These are phyloP conservation scores for Colletotrichum endophyticum DNA, from an alignment of 2,329 filamentous ascomycete species.

Conservation along the genomic window DNA sequence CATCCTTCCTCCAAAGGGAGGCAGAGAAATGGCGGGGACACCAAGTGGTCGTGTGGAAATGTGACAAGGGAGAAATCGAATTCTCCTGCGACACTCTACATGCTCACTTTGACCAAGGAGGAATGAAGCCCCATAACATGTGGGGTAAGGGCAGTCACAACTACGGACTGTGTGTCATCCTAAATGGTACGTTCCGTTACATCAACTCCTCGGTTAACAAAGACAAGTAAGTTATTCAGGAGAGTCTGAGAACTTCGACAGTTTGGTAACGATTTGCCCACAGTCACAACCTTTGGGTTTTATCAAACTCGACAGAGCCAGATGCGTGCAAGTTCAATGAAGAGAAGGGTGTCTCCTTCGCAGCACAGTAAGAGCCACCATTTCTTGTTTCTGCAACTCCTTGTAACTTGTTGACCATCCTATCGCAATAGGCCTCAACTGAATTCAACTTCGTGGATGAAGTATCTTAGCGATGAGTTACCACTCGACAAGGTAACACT, in stretches of 20 bases:
- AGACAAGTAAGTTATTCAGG: neutral
- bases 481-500: neutral
- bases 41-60: neutral
- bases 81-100: neutral
- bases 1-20: neutral
- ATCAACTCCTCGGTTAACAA: neutral
- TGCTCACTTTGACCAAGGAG: neutral
- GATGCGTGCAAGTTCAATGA: neutral
- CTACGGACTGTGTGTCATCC: neutral
- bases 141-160: neutral
- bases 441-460: neutral
- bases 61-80: neutral
- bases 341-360: neutral
- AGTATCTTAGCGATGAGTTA: neutral
- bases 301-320: neutral
- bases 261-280: neutral
- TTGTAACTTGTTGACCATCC: neutral
- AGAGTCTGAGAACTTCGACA: neutral
- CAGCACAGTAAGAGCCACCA: neutral
- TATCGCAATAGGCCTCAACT: neutral
- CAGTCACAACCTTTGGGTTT: neutral
- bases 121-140: neutral
- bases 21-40: neutral
- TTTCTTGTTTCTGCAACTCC: neutral
- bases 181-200: neutral